Base-by-base conservation (phyloP, 768 basidiomycete species). In the Suillus spraguei region DNA sequence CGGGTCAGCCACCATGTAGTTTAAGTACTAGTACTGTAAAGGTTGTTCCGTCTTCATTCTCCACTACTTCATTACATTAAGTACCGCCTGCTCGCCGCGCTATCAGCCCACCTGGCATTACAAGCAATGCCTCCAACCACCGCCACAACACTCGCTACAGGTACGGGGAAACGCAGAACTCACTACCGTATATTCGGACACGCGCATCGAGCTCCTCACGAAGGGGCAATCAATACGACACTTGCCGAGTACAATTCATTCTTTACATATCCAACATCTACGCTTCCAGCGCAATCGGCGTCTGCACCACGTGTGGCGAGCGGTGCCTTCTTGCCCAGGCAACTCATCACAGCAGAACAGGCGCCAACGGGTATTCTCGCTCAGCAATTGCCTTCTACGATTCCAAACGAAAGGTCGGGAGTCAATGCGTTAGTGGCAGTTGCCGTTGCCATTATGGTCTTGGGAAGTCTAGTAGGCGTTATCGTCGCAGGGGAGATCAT, bases 401-500 rank as follows among this genome's bases (percentile, higher is more conserved):
- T 38, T 17, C 22, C 60, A 2, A 35, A 58, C 33, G 58, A 61
- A 11, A 59, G 33, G 17, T 28, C 28, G 7, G 17, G 68, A 13
- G 75, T 68, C 33, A 70, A 70, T 47, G 60, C 71, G 60, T 59
- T 64, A 44, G 72, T 66, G 7, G 74, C 67, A 3, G 56, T 68
- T 35, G 53, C 67, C 32, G 67, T 77, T 13, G 28, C 65, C 44
- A 53, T 74, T 36, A 66, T 77, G 42, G n/a, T 77, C 55, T 20
- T 75, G 38, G 72, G 72, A 2, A 68, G 70, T 20, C 66, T 75
- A 17, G 35, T 75, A 11, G 68, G 73, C 38, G 41, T 75, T 61
- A 50, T 71, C n/a, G 7, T 71, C 16, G 75, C 66, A 58, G 75
- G 75, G 14, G 68, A 67, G 60, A 55, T 68, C 35, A 24, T 76